phyloP scores from a whole-genome alignment of 2,329 filamentous ascomycete species.

The Penicillium occitanis region DNA sequence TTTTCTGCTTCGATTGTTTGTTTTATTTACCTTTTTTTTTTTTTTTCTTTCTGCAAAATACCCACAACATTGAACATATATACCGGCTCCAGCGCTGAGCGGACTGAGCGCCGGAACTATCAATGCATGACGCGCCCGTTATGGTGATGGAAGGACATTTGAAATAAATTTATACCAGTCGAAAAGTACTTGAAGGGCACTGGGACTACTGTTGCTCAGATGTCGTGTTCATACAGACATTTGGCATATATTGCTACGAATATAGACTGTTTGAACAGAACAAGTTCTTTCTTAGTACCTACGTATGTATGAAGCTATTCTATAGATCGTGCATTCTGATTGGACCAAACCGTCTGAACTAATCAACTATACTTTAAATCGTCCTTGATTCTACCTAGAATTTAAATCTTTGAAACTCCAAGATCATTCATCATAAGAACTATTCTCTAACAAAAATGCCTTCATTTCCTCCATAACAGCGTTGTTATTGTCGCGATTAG shows the following conservation, averaged over 20 bases:
- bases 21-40: not conserved
- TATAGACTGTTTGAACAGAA: not conserved
- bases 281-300: not conserved
- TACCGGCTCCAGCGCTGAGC: not conserved
- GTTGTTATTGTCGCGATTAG: conserved; percentile 14
- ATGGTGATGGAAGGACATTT: not conserved
- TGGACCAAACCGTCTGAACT: not conserved
- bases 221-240: not conserved
- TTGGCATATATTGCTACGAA: not conserved
- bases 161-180: not conserved
- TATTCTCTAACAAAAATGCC: not conserved
- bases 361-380: not conserved
- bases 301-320: not conserved
- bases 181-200: not conserved
- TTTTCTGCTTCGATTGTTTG: not conserved
- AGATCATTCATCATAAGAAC: not conserved
- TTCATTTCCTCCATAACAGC: not conserved
- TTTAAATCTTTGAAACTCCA: not conserved
- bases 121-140: conserved; percentile 1
- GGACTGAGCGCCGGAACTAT: not conserved
- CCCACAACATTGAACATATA: not conserved
- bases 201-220: not conserved
- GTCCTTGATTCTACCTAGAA: not conserved
- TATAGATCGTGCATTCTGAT: not conserved
- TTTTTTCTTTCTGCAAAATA: not conserved